phyloP scores from a whole-genome alignment of 75 land plant genomes.

The Selaginella tamariscina region DNA sequence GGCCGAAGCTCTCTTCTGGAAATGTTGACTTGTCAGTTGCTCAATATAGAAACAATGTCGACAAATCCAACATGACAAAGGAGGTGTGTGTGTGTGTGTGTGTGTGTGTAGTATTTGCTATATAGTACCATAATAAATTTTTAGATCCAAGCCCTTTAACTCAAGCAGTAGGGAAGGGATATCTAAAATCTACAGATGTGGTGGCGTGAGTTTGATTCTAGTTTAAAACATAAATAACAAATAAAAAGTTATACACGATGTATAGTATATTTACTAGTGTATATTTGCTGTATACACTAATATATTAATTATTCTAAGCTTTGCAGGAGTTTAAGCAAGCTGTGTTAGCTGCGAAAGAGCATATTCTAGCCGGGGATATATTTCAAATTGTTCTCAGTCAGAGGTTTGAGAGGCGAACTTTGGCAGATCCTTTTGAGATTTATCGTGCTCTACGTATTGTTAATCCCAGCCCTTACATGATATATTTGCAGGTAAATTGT shows the following conservation, averaged over 20 bases:
- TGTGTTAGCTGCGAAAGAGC: constrained; percentile 70
- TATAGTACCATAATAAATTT: too few relatives aligned
- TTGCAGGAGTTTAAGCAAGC: constrained; percentile 56
- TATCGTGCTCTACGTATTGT: constrained; percentile 90
- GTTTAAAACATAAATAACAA: too few relatives aligned
- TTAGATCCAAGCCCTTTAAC: too few relatives aligned
- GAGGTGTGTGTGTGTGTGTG: too few relatives aligned
- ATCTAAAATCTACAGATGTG: too few relatives aligned
- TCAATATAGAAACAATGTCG: constrained; percentile 35
- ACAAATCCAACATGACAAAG: constrained; percentile 53
- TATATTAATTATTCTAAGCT: too few relatives aligned
- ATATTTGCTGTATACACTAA: too few relatives aligned
- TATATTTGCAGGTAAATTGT: constrained; percentile 67
- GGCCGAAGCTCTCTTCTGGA: constrained; percentile 65
- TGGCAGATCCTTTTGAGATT: constrained; percentile 93
- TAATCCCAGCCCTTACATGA: constrained; percentile 98
- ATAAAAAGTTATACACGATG: too few relatives aligned
- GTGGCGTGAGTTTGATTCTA: too few relatives aligned
- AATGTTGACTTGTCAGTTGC: constrained; percentile 36
- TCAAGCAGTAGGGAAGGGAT: too few relatives aligned
- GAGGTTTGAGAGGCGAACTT: constrained; percentile 83
- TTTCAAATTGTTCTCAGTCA: constrained; percentile 95
- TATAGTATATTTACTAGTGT: too few relatives aligned
- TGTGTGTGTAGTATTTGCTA: too few relatives aligned
- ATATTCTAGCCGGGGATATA: constrained; percentile 91